Percentiles rank a stretch among this genome's conserved stretches.
phyloP scores from a whole-genome alignment of 2,329 filamentous ascomycete species.

The Teratosphaeria destructans region DNA sequence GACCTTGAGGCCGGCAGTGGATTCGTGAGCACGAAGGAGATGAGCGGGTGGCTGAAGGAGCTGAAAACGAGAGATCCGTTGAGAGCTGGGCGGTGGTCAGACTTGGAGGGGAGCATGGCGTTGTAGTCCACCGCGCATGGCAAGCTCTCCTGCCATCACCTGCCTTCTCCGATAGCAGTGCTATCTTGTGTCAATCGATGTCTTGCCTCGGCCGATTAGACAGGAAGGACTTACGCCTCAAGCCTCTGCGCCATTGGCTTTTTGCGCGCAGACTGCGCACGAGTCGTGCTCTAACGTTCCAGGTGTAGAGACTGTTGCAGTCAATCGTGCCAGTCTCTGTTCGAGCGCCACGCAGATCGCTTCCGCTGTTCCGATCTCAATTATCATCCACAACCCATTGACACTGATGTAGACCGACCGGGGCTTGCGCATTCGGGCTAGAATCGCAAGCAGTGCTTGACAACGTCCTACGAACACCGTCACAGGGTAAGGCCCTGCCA shows the following conservation, averaged over 20 bases:
- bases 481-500: neutral
- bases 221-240: too few relatives aligned
- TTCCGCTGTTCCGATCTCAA: neutral
- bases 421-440: neutral
- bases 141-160: neutral
- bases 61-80: constrained; percentile 63
- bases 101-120: constrained; percentile 47
- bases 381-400: too few relatives aligned
- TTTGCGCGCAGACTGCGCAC: too few relatives aligned
- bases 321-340: too few relatives aligned
- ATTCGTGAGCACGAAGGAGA: constrained; percentile 33
- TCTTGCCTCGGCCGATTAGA: neutral
- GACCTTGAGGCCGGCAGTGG: constrained; percentile 34
- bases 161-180: too few relatives aligned
- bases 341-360: too few relatives aligned
- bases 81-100: constrained; percentile 63
- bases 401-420: neutral
- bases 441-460: neutral
- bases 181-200: neutral
- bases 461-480: neutral
- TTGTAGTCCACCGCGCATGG: constrained; percentile 19
- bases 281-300: too few relatives aligned
- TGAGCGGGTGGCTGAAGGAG: constrained; percentile 47
- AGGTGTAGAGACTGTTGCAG: too few relatives aligned
- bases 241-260: too few relatives aligned